Conservation (phyloP, 2,329 filamentous ascomycete genomes). For the Aureobasidium namibiae region DNA sequence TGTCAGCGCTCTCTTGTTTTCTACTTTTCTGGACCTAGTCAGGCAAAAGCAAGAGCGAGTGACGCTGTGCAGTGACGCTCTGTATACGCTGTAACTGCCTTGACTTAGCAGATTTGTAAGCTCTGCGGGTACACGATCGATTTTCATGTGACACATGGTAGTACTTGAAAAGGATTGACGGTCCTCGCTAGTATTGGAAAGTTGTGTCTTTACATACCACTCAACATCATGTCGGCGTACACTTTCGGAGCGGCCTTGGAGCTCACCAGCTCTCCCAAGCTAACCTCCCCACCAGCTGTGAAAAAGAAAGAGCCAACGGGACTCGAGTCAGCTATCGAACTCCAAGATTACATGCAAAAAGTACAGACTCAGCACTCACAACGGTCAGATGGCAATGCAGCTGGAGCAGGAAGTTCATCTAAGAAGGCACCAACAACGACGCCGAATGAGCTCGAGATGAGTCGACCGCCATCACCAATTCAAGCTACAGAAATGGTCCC, state of each 20-base stretch:
- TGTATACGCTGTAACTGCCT: not conserved
- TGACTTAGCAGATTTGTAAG: not conserved
- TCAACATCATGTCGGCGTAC: not conserved
- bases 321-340: not conserved
- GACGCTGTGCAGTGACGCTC: no score
- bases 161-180: not conserved
- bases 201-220: not conserved
- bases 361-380: not conserved
- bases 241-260: not conserved
- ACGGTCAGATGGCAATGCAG: not conserved
- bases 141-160: not conserved
- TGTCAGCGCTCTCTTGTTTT: not conserved
- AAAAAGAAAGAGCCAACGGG: not conserved
- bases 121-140: not conserved
- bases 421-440: conserved; percentile 18
- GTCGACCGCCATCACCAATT: conserved; percentile 38
- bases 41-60: not conserved
- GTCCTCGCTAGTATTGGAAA: not conserved
- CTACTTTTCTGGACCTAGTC: no score
- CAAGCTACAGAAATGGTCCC: conserved; percentile 43
- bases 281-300: not conserved
- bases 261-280: not conserved
- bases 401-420: conserved; percentile 14
- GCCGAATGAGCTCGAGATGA: conserved; percentile 45
- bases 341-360: not conserved